phyloP scores from a whole-genome alignment of 2,329 filamentous ascomycete species.

The Colletotrichum somersetense region DNA sequence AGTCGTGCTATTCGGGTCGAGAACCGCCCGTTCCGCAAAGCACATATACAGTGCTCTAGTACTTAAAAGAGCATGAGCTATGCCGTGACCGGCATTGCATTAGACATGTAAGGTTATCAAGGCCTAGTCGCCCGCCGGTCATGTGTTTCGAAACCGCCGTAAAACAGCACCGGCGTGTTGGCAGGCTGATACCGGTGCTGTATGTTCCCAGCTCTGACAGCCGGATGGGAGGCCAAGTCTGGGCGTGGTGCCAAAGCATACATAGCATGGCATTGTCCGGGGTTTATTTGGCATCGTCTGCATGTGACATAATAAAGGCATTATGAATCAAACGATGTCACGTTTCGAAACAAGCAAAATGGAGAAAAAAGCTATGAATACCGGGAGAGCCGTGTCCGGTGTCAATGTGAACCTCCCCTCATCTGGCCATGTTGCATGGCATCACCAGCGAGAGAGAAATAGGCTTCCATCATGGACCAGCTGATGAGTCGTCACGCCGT shows the following conservation, averaged over 20 bases:
- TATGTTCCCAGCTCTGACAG: not conserved
- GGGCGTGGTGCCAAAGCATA: not conserved
- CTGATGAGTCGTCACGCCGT: not conserved
- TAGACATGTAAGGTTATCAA: not conserved
- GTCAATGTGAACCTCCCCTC: not conserved
- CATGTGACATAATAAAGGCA: constrained; percentile 5
- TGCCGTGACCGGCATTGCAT: not conserved
- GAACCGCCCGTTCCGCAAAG: not conserved
- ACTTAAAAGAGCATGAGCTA: not conserved
- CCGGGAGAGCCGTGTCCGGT: constrained; percentile 1
- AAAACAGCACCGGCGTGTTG: not conserved
- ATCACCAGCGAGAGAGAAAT: not conserved
- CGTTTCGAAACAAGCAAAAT: constrained; percentile 10
- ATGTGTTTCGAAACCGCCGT: not conserved
- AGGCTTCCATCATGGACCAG: not conserved
- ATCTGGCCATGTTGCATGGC: constrained; percentile 1
- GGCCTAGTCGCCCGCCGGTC: not conserved
- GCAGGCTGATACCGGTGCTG: not conserved
- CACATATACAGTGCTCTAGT: not conserved
- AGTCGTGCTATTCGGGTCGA: not conserved
- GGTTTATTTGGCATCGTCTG: not conserved
- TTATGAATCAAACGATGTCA: constrained; percentile 14
- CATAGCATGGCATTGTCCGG: not conserved
- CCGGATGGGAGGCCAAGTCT: not conserved
- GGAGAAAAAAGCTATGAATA: not conserved